Base-by-base conservation (phyloP, 139 green algal genomes). In the Chlorella sp. region DNA sequence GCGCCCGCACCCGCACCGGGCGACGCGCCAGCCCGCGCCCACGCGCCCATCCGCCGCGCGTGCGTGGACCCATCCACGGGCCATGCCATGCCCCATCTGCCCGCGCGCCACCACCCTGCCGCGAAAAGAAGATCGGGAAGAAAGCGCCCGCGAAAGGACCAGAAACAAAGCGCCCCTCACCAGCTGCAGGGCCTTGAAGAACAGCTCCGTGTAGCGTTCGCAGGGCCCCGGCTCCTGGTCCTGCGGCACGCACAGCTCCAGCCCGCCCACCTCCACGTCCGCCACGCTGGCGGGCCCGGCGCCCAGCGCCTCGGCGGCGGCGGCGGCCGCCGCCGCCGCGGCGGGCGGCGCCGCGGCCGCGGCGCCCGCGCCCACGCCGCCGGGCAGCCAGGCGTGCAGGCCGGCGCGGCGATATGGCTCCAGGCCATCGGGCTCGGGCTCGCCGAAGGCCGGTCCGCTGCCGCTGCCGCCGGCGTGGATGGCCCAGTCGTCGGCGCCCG, bases 171-270 rank as follows among this genome's bases (percentile, higher is more conserved):
- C n/a, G n/a, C n/a, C n/a, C n/a, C 50, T 25, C 50, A 90, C 87
- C 77, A 83, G 75, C 42, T 84, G 68, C 53, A 93, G 87, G 0
- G 89, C 90, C 62, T 91, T 91, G 15, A 86, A 78, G 84, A 89
- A 93, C 3, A 91, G 71, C 70, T 93, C 87, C 0, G 45, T 36
- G 53, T 80, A 87, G 6, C 84, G 80, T 58, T 81, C n/a, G 2
- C 79, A 76, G 17, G 83, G 71, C 1, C 85, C 85, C 21, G 78
- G 84, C 59, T 89, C 79, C 45, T 77, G 36, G 67, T 89, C 73
- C 35, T 87, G 67, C 19, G 85, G 85, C 35, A 90, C 71, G 3
- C 40, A 76, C 35, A 89, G 71, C 71, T 72, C 40, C n/a, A 48
- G 23, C 38, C 35, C 6, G 25, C 43, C 8, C 43, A 81, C 38